Base-by-base conservation (phyloP, 2,329 filamentous ascomycete species). In the Fusarium lyarnte region DNA sequence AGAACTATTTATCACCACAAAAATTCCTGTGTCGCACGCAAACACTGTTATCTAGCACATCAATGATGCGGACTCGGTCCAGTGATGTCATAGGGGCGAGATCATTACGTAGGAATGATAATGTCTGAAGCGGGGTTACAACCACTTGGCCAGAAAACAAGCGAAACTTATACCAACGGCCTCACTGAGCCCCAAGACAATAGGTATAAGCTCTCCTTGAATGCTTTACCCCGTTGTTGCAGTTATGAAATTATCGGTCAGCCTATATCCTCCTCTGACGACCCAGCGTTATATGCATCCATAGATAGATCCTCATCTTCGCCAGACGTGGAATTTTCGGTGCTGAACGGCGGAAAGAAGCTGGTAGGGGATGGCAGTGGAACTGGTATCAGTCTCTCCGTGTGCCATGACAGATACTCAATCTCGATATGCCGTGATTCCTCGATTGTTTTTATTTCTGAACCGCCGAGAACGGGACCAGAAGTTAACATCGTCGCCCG, bases 351-450 rank as follows among this genome's bases (percentile, higher is more conserved):
- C 16, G 38, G 58, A 35, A 60, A 60, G 23, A 60, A 31, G 3
- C 5, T 53, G 11, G 58, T 9, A 45, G 39, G 58, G 29, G 14
- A 36, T 53, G 39, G 58, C 23, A 60, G 23, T 31, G 31, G 47
- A 29, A 60, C 38, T 25, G 39, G 31, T 38, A 16, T 27, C 19
- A 53, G 8, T 16, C 11, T 60, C 31, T 53, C 17, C 8, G 9
- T 60, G 19, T 4, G 46, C 46, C 21, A 31, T 53, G 25, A 60
- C 5, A 59, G 36, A 36, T 89, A 88, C 57, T 86, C 79, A 36
- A 88, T 85, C 23, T 82, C 76, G 3, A 88, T 62, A 0, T 62
- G 33, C 4, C 69, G 52, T 3, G 35, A 54, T 33, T 4, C 51
- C 17, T 53, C 55, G 7, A 61, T 58, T 4, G 62, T 38, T 1